phyloP scores from a whole-genome alignment of 768 basidiomycete species.

The Gyrodon lividus region DNA sequence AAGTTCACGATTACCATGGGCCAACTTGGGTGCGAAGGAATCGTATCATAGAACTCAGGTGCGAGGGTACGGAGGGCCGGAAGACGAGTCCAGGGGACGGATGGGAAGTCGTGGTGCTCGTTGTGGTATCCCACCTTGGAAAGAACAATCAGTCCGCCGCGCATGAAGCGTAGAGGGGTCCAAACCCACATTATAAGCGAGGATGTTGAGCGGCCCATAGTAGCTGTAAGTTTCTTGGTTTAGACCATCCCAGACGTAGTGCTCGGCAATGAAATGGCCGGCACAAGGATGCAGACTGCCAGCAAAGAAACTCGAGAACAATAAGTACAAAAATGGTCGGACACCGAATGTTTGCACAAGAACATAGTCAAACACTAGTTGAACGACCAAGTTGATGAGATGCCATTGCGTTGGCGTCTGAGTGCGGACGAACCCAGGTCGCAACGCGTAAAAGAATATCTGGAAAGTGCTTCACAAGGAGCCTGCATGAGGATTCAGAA shows the following conservation, averaged over 20 bases:
- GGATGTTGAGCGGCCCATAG: slow-evolving; percentile 85
- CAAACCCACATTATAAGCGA: slow-evolving; percentile 88
- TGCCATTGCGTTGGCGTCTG: slow-evolving; percentile 87
- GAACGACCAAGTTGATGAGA: slow-evolving; percentile 65
- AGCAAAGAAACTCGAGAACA: slow-evolving; percentile 92
- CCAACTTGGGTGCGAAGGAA: slow-evolving; percentile 91
- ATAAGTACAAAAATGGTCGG: slow-evolving; percentile 70
- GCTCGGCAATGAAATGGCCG: slow-evolving; percentile 97
- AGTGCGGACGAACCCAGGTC: slow-evolving; percentile 87
- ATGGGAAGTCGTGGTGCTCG: slow-evolving; percentile 99
- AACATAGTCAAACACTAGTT: slow-evolving; percentile 71
- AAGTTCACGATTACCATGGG: slow-evolving; percentile 94
- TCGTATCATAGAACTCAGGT: slow-evolving; percentile 86
- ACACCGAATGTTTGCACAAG: slow-evolving; percentile 51
- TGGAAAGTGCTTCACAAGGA: slow-evolving; percentile 79
- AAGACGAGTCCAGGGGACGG: slow-evolving; percentile 91
- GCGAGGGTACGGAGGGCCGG: slow-evolving; percentile 80
- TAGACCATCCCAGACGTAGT: slow-evolving; percentile 91
- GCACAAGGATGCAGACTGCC: slow-evolving; percentile 95
- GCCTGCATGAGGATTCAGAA: slow-evolving; percentile 4
- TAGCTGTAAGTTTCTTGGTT: slow-evolving; percentile 97
- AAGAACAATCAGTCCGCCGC: background rate
- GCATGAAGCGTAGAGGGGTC: background rate
- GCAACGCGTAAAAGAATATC: slow-evolving; percentile 95
- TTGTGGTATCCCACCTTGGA: slow-evolving; percentile 94